Base-by-base conservation (phyloP, 1,139 yeast species). In the Geotrichum phurueaensis region DNA sequence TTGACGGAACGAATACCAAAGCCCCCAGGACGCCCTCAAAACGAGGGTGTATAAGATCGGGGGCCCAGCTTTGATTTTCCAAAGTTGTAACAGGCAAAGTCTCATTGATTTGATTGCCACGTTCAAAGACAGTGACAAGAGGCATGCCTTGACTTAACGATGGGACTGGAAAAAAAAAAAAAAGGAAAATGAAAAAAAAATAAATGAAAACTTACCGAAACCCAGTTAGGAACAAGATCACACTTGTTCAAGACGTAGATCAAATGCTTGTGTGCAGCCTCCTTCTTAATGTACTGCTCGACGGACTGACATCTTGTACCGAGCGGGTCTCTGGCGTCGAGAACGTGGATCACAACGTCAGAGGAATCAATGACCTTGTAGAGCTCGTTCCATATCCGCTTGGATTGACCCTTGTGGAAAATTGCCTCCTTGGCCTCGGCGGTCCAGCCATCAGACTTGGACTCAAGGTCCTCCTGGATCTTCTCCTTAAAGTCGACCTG, bases 141-240 rank as follows among this genome's bases (percentile, higher is more conserved):
- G 70, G 62, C 43, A 43, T 18, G 69, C 71, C 79, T 75, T 76
- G 79, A 76, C 79, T 74, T 74, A 76, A 76, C 78, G 66, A 56
- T 56, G 56, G 60, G 50, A 43, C 33, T 10, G 36, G 43, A 25
- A 5, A 20, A 43, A 25, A 51, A 39, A 13, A 25, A 9, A 29
- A 29, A 29, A 29, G 3, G 13, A 50, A 51, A 50, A 43, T 33
- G 31, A 49, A 39, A 33, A 29, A 43, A 18, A 51, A 33, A 23
- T 52, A 49, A 33, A 23, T 12, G 2, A n/a, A 18, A 33, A 33
- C 23, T 31, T 31, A 94, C 98, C 72, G 99, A 97, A 70, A 91
- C 97, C 97, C 98, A 94, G 62, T 97, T 94, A 65, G 99, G 99
- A 59, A 95, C 97, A 70, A 94, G 84, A 79, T 94, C 99, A 82